Conservation (phyloP, 2,329 filamentous ascomycete species). For the Colletotrichum sidae region DNA sequence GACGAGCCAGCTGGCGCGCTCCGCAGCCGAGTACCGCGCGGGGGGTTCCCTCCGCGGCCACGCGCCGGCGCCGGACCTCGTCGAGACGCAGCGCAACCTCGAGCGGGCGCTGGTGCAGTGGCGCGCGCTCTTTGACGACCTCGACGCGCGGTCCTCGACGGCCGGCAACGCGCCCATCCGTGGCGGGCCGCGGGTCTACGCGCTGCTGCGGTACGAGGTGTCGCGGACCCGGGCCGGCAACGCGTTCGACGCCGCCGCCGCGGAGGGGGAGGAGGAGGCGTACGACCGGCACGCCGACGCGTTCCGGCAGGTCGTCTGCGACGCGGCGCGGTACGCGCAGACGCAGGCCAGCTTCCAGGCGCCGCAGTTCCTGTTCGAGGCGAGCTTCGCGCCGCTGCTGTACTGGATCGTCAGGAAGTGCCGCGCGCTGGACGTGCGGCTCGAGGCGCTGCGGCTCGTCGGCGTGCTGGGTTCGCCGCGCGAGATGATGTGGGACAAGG, state of each 20-base stretch:
- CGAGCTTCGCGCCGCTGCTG: neutral
- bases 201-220: conserved; percentile 1
- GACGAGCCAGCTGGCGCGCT: conserved; percentile 3
- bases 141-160: conserved; percentile 3
- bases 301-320: conserved; percentile 47
- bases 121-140: neutral
- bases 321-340: conserved; percentile 39
- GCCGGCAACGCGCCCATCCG: neutral
- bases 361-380: conserved; percentile 6
- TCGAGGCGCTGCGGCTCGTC: conserved; percentile 49
- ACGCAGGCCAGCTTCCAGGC: neutral
- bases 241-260: neutral
- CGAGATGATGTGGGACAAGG: conserved; percentile 3
- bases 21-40: neutral
- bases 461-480: conserved; percentile 37
- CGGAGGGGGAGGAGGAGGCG: neutral
- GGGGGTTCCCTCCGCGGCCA: neutral
- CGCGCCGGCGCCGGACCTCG: neutral
- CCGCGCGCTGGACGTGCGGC: conserved; percentile 48
- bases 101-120: neutral
- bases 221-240: neutral
- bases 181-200: neutral
- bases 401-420: conserved; percentile 12
- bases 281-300: conserved; percentile 7
- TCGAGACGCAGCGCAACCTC: neutral